Conservation (phyloP, 495 filamentous ascomycete genomes). For the Haplographium delicatum region DNA sequence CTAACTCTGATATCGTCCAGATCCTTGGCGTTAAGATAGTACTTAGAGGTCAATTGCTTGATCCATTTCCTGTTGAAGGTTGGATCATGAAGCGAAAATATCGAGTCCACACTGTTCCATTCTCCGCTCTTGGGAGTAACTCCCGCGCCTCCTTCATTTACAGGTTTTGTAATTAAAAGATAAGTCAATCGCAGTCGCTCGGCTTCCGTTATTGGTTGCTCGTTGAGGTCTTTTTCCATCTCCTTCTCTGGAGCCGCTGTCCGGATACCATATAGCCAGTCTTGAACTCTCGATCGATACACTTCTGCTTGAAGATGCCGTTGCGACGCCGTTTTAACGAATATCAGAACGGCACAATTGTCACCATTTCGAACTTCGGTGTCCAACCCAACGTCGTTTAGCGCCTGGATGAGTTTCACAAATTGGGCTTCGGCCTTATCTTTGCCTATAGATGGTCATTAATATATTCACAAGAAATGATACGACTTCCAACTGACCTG, state of each 20-base stretch:
- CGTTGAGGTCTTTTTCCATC: slow-evolving; percentile 53
- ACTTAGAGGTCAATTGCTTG: slow-evolving; percentile 79
- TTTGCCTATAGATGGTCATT: slow-evolving; percentile 48
- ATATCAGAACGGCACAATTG: slow-evolving; percentile 72
- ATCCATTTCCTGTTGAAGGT: slow-evolving; percentile 88
- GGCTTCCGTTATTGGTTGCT: slow-evolving; percentile 74
- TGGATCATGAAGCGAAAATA: slow-evolving; percentile 88
- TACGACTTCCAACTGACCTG: slow-evolving; percentile 36
- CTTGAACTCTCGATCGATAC: slow-evolving; percentile 74
- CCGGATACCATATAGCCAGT: slow-evolving; percentile 93
- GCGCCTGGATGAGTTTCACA: slow-evolving; percentile 62
- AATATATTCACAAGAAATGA: not conserved
- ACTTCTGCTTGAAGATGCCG: slow-evolving; percentile 56
- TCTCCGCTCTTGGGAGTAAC: slow-evolving; percentile 76
- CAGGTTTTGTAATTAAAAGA: slow-evolving; percentile 77
- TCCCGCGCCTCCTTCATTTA: slow-evolving; percentile 79
- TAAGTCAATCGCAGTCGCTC: slow-evolving; percentile 83
- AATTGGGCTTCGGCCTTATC: slow-evolving; percentile 65
- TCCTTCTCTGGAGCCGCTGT: slow-evolving; percentile 72
- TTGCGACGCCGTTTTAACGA: slow-evolving; percentile 69
- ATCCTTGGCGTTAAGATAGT: slow-evolving; percentile 70
- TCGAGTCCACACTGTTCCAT: slow-evolving; percentile 78
- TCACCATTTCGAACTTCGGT: slow-evolving; percentile 82
- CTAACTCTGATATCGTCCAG: slow-evolving; percentile 78
- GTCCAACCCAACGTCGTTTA: slow-evolving; percentile 70